These are phyloP conservation scores for Alternaria gansuensis DNA, from an alignment of 2,329 filamentous ascomycete species.

Conservation along the genomic window DNA sequence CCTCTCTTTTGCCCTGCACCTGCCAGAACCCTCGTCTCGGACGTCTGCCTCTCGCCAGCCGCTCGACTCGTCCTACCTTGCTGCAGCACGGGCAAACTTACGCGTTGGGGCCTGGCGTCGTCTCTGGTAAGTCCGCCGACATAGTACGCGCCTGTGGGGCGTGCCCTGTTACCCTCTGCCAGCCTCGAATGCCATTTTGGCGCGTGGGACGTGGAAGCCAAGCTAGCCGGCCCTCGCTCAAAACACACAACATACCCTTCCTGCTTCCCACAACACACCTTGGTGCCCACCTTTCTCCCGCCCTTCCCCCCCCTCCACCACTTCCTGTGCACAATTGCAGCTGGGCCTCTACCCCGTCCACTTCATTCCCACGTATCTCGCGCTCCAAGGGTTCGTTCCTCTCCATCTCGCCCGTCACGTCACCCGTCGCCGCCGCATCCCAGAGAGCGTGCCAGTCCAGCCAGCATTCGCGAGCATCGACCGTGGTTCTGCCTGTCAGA, in stretches of 20 bases:
- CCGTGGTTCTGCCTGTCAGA: constrained; percentile 35
- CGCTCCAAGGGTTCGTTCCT: constrained; percentile 45
- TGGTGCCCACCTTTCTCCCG: constrained; percentile 40
- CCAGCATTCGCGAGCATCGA: constrained; percentile 42
- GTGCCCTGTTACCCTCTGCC: constrained; percentile 41
- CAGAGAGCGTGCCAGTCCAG: constrained; percentile 45
- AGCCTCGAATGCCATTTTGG: constrained; percentile 43
- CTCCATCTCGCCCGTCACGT: constrained; percentile 41
- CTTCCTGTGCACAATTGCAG: constrained; percentile 42
- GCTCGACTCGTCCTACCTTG: background rate
- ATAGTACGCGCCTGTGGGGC: constrained; percentile 47
- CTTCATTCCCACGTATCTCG: constrained; percentile 35
- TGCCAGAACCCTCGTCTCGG: constrained; percentile 10
- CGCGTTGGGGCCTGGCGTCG: constrained; percentile 36
- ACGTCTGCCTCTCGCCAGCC: constrained; percentile 9
- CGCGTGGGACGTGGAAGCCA: constrained; percentile 39
- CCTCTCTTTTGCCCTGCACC: constrained; percentile 24
- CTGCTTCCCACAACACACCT: constrained; percentile 49
- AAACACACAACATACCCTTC: constrained; percentile 49
- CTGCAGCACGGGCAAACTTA: constrained; percentile 22
- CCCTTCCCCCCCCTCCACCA: constrained; percentile 32
- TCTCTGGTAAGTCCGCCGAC: constrained; percentile 35
- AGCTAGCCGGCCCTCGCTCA: constrained; percentile 40
- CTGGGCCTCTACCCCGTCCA: constrained; percentile 45
- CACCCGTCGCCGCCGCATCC: constrained; percentile 47